Base-by-base conservation (phyloP, 768 basidiomycete genomes). In the Leucogyrophana mollusca region DNA sequence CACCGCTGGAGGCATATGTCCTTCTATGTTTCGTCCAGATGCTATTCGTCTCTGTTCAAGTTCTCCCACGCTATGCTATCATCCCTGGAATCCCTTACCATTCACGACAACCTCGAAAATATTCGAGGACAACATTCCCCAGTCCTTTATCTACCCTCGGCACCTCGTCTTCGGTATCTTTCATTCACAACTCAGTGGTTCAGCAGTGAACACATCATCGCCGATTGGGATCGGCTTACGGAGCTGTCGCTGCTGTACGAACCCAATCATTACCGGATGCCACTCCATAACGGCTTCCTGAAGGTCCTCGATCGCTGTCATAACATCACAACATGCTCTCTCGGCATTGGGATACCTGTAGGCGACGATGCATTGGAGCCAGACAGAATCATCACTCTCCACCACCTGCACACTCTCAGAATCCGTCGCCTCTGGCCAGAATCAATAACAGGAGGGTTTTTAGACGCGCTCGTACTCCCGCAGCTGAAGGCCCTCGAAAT, bases 71-170 rank as follows among this genome's bases (percentile, higher is more conserved):
- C 56, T 16, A 43, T 47, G 0, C 60, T 60, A 21, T 49, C 58
- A 0, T 52, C 60, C 3, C 56, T 62, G 17, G 25, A 49, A 4
- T 54, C 58, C 20, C 53, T 62, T 32, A 51, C 60, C 13, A 41
- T 56, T 3, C 61, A 60, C 21, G 60, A 61, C 22, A 60, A 62
- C 40, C 60, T 61, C 57, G 58, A 58, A 17, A 60, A 60, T 60
- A 56, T 57, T 16, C 45, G 52, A 21, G 50, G 56, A 20, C 47
- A 52, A 11, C 45, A 52, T 25, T 58, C 56, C n/a, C 40, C 60
- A 17, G 18, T 11, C 16, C 49, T 62, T 18, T 58, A 62, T 38
- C 56, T 62, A 21, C 14, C 43, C 0, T 49, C 40, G 13, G 58
- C 60, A 1, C 39, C 2, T 10, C 53, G 9, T 16, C 61, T 62